Conservation (phyloP, 2,329 filamentous ascomycete genomes). For the Hymenoscyphus scutula region DNA sequence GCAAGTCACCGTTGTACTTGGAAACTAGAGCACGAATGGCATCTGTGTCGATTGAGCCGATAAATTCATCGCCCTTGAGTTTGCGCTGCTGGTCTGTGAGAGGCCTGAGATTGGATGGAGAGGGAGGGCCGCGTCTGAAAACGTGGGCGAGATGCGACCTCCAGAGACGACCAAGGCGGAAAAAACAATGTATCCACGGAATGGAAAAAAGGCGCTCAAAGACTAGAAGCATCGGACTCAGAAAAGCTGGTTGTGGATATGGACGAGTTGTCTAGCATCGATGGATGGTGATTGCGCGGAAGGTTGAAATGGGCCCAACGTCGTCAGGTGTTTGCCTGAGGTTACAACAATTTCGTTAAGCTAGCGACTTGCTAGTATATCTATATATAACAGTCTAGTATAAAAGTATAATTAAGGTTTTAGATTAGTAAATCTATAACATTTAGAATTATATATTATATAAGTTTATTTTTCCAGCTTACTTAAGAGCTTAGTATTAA, state of each 20-base stretch:
- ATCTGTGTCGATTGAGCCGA: conserved; percentile 2
- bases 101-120: conserved; percentile 4
- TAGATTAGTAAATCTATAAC: too few species aligned
- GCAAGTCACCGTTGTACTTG: background rate
- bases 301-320: background rate
- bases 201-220: conserved; percentile 3
- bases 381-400: too few species aligned
- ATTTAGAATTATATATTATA: too few species aligned
- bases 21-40: conserved; percentile 3
- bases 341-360: too few species aligned
- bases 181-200: conserved; percentile 3
- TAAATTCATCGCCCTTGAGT: conserved; percentile 4
- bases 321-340: too few species aligned
- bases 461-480: too few species aligned
- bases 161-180: conserved; percentile 1
- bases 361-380: too few species aligned
- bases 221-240: background rate
- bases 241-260: too few species aligned
- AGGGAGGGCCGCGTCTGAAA: conserved; percentile 1
- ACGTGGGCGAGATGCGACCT: conserved; percentile 3
- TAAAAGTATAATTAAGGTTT: too few species aligned
- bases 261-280: too few species aligned
- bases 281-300: too few species aligned
- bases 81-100: conserved; percentile 4
- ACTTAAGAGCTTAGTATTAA: too few species aligned